A percentile compares a stretch with the other conserved stretches of the same genome.
Evolutionary conservation across 805 yeast species (phyloP).

Genomic region (Barnettozyma pratensis): DNA sequence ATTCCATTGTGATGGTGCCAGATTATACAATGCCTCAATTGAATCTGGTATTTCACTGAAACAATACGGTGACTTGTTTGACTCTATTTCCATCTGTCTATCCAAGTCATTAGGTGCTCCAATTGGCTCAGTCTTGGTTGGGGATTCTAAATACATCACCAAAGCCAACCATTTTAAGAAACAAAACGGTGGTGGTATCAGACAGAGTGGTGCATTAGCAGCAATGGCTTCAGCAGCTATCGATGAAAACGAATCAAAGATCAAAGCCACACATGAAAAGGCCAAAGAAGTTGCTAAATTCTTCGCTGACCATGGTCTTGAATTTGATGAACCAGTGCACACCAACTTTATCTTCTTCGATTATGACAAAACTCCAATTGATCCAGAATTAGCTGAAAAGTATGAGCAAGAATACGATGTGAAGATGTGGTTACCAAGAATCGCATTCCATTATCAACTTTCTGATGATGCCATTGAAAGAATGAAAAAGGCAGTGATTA

Average conservation of each 20-base stretch:
- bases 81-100: constrained; percentile 80
- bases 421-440: constrained; percentile 55
- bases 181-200: constrained; percentile 90
- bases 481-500: constrained; percentile 28
- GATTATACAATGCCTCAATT: constrained; percentile 84
- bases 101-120: constrained; percentile 94
- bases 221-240: constrained; percentile 76
- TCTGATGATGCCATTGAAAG: constrained; percentile 17
- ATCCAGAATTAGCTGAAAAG: constrained; percentile 47
- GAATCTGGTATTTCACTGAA: constrained; percentile 49
- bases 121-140: constrained; percentile 83
- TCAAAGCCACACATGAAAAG: constrained; percentile 41
- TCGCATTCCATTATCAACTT: constrained; percentile 49
- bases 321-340: constrained; percentile 64
- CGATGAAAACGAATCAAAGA: constrained; percentile 55
- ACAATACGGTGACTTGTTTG: constrained; percentile 74
- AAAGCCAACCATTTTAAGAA: constrained; percentile 84
- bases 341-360: constrained; percentile 84
- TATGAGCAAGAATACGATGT: constrained; percentile 54
- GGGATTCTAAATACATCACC: constrained; percentile 48
- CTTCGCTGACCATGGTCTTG: constrained; percentile 48
- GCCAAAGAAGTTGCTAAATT: constrained; percentile 49
- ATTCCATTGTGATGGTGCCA: constrained; percentile 92
- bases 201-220: constrained; percentile 81
- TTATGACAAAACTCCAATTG: constrained; percentile 39